A percentile compares a stretch with the other conserved stretches of the same genome.
phyloP scores from a whole-genome alignment of 2,329 filamentous ascomycete genomes.

The Trichoderma semiorbis region DNA sequence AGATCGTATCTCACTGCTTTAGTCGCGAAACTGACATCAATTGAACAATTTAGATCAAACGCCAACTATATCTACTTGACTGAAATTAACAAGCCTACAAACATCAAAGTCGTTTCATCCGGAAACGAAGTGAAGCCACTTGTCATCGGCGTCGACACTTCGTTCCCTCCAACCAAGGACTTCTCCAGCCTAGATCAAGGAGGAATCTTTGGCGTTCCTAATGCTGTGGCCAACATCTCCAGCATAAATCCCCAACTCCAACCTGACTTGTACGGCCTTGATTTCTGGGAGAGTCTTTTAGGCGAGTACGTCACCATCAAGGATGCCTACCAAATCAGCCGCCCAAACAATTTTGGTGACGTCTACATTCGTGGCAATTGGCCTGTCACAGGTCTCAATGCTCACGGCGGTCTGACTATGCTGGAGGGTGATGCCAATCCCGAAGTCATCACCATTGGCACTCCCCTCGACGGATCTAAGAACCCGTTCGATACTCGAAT shows the following conservation, averaged over 20 bases:
- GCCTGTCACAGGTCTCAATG: slow-evolving; percentile 59
- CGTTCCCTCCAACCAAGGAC: slow-evolving; percentile 56
- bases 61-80: slow-evolving; percentile 60
- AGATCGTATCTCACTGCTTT: no score
- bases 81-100: slow-evolving; percentile 55
- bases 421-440: slow-evolving; percentile 62
- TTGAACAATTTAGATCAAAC: slow-evolving; percentile 40
- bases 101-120: slow-evolving; percentile 51
- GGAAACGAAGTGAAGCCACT: slow-evolving; percentile 54
- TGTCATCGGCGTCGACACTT: slow-evolving; percentile 56
- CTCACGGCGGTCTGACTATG: slow-evolving; percentile 62
- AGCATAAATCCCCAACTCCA: slow-evolving; percentile 57
- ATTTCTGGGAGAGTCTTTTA: slow-evolving; percentile 69
- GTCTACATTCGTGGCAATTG: slow-evolving; percentile 67
- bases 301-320: slow-evolving; percentile 66
- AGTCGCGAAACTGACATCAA: not conserved
- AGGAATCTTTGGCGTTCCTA: slow-evolving; percentile 62
- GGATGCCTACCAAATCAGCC: slow-evolving; percentile 53
- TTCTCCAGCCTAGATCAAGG: slow-evolving; percentile 62
- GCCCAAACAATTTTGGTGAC: slow-evolving; percentile 63
- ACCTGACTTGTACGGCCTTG: slow-evolving; percentile 61
- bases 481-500: slow-evolving; percentile 60
- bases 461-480: slow-evolving; percentile 60
- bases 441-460: slow-evolving; percentile 63
- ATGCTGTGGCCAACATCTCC: slow-evolving; percentile 57